Percentiles rank a stretch among this genome's conserved stretches.
phyloP scores from a whole-genome alignment of 257 asterid genomes.

The Marsdenia floribunda region DNA sequence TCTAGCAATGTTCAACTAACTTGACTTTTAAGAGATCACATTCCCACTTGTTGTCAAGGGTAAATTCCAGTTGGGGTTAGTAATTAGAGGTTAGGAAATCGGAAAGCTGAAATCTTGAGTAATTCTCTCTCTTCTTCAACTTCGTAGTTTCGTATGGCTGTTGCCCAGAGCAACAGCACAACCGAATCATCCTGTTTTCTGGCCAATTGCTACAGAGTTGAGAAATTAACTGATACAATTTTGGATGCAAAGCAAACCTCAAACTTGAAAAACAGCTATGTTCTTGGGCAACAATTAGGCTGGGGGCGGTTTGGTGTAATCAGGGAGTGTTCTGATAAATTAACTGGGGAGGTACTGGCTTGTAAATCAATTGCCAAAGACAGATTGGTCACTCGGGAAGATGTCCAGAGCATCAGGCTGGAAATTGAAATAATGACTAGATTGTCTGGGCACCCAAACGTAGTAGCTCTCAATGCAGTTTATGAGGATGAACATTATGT shows the following conservation, averaged over 20 bases:
- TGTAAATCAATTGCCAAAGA: slow-evolving; percentile 84
- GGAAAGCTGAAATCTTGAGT: slow-evolving; percentile 21
- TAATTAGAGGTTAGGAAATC: slow-evolving; percentile 11
- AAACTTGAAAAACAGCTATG: slow-evolving; percentile 42
- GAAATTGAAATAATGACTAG: slow-evolving; percentile 80
- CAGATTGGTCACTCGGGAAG: slow-evolving; percentile 63
- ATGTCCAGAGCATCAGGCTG: slow-evolving; percentile 63
- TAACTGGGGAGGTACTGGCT: slow-evolving; percentile 63
- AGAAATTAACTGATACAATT: slow-evolving; percentile 45
- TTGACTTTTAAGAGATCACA: slow-evolving; percentile 29
- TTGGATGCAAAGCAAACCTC: slow-evolving; percentile 37
- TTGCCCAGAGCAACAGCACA: slow-evolving; percentile 52
- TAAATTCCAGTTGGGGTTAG: background rate
- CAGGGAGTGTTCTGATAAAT: slow-evolving; percentile 56
- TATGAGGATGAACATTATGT: slow-evolving; percentile 74
- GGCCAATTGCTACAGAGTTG: slow-evolving; percentile 46
- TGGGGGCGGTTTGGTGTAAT: slow-evolving; percentile 82
- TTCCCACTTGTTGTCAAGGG: slow-evolving; percentile 12
- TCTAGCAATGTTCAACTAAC: slow-evolving; percentile 19
- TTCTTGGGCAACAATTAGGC: slow-evolving; percentile 64
- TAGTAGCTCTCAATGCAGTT: slow-evolving; percentile 70
- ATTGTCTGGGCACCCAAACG: slow-evolving; percentile 78
- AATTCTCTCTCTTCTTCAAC: slow-evolving; percentile 23
- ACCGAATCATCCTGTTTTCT: slow-evolving; percentile 28
- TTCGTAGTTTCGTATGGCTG: slow-evolving; percentile 58